A percentile compares a stretch with the other conserved stretches of the same genome.
Evolutionary conservation across 306 rosid species (phyloP).

Genomic region (Rubus idaeus): DNA sequence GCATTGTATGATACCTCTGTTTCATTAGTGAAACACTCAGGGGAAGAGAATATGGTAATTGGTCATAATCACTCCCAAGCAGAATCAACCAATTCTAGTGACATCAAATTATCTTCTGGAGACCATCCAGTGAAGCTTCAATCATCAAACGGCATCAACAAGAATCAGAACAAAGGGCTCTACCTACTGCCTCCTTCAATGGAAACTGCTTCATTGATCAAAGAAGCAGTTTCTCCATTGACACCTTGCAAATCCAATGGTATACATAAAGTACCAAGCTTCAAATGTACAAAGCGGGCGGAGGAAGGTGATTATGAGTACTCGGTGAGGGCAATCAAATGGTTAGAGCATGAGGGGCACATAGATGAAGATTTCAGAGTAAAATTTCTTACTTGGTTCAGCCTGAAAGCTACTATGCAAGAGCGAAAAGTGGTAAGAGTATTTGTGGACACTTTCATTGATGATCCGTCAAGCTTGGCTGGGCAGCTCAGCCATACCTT

Average conservation of each 20-base stretch:
- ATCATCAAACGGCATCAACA: slow-evolving; percentile 27
- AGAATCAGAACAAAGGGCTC: slow-evolving; percentile 45
- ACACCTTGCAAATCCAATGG: slow-evolving; percentile 62
- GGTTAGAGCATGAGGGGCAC: slow-evolving; percentile 71
- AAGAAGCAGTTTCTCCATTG: slow-evolving; percentile 51
- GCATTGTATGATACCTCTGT: slow-evolving; percentile 29
- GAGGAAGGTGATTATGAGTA: slow-evolving; percentile 70
- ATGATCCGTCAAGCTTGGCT: slow-evolving; percentile 86
- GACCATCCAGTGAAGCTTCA: slow-evolving; percentile 33
- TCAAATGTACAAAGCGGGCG: slow-evolving; percentile 38
- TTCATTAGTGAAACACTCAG: slow-evolving; percentile 26
- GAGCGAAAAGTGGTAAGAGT: slow-evolving; percentile 88
- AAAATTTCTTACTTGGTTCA: slow-evolving; percentile 91
- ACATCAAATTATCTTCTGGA: slow-evolving; percentile 31
- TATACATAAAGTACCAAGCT: slow-evolving; percentile 34
- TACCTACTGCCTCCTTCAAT: slow-evolving; percentile 38
- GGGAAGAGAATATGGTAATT: slow-evolving; percentile 25
- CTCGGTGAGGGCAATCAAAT: slow-evolving; percentile 74
- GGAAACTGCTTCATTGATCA: slow-evolving; percentile 16
- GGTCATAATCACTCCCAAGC: slow-evolving; percentile 41
- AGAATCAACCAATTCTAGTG: slow-evolving; percentile 53
- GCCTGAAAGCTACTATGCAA: slow-evolving; percentile 72
- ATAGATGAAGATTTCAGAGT: slow-evolving; percentile 70
- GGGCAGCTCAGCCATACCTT: slow-evolving; percentile 82
- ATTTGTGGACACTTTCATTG: slow-evolving; percentile 70